These are phyloP conservation scores for Suillus luteus DNA, from an alignment of 768 basidiomycete species.

Conservation along the genomic window DNA sequence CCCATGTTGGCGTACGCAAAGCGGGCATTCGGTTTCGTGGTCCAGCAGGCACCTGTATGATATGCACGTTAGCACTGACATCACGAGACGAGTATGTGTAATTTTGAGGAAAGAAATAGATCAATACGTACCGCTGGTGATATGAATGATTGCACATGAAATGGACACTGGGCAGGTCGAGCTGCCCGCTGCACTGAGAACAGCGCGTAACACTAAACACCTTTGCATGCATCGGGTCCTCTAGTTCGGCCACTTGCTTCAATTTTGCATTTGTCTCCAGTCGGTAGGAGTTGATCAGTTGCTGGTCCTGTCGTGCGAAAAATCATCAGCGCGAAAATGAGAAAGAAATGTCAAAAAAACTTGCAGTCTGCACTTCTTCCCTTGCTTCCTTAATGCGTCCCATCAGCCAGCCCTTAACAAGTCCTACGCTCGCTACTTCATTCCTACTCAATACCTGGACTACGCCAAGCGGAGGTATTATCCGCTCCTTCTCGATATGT, in stretches of 20 bases:
- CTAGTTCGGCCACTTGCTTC: slow-evolving; percentile 79
- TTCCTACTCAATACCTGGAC: slow-evolving; percentile 89
- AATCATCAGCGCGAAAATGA: background rate
- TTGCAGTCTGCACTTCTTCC: slow-evolving; percentile 78
- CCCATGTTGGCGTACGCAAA: slow-evolving; percentile 83
- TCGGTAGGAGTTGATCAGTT: slow-evolving; percentile 86
- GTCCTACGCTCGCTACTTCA: slow-evolving; percentile 85
- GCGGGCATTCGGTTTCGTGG: slow-evolving; percentile 87
- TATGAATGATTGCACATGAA: slow-evolving; percentile 99
- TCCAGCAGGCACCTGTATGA: slow-evolving; percentile 78
- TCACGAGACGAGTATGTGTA: background rate
- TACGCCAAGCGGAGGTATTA: slow-evolving; percentile 88
- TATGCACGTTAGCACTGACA: background rate
- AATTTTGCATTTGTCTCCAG: slow-evolving; percentile 79
- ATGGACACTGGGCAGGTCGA: slow-evolving; percentile 92
- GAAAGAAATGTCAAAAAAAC: slow-evolving; percentile 28
- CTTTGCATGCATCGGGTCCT: slow-evolving; percentile 74
- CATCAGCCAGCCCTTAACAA: slow-evolving; percentile 91
- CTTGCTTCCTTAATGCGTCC: slow-evolving; percentile 70
- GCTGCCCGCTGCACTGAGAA: slow-evolving; percentile 82
- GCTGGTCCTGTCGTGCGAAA: slow-evolving; percentile 63
- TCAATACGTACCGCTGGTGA: slow-evolving; percentile 77
- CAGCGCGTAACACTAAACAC: slow-evolving; percentile 96
- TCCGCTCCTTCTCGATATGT: slow-evolving; percentile 74
- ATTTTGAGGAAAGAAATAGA: slow-evolving; percentile 6